These are phyloP conservation scores for Cajanus cajan DNA, from an alignment of 306 rosid species.

Conservation along the genomic window DNA sequence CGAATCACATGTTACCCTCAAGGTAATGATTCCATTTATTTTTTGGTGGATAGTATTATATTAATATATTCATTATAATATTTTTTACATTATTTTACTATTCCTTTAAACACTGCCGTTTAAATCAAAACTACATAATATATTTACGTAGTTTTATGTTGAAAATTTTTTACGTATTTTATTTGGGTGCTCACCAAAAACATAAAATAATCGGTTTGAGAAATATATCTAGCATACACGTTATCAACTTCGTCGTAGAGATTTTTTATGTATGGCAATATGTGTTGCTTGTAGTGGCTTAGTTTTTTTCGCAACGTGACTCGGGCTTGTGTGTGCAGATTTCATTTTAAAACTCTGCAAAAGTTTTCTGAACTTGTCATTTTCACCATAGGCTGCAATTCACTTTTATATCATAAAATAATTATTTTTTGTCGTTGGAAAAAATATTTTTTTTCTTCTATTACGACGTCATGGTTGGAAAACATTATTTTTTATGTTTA, in stretches of 20 bases:
- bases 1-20: conserved; percentile 71
- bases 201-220: background rate
- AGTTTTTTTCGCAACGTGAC: background rate
- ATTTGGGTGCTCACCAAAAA: background rate
- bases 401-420: background rate
- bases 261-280: background rate
- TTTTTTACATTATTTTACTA: background rate
- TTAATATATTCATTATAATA: background rate
- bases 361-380: background rate
- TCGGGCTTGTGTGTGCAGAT: background rate
- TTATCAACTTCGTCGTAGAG: background rate
- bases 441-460: background rate
- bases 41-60: background rate
- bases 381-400: background rate
- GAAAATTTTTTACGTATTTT: background rate
- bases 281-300: background rate
- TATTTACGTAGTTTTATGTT: background rate
- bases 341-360: background rate
- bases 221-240: background rate
- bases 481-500: too few relatives aligned
- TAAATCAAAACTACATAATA: background rate
- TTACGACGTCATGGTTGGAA: background rate
- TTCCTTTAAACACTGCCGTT: background rate
- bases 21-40: conserved; percentile 40
- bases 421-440: background rate